Percentiles rank a stretch among this genome's conserved stretches.
These are phyloP conservation scores for Populus pruinosa DNA, from an alignment of 345 rosid species.

Conservation along the genomic window DNA sequence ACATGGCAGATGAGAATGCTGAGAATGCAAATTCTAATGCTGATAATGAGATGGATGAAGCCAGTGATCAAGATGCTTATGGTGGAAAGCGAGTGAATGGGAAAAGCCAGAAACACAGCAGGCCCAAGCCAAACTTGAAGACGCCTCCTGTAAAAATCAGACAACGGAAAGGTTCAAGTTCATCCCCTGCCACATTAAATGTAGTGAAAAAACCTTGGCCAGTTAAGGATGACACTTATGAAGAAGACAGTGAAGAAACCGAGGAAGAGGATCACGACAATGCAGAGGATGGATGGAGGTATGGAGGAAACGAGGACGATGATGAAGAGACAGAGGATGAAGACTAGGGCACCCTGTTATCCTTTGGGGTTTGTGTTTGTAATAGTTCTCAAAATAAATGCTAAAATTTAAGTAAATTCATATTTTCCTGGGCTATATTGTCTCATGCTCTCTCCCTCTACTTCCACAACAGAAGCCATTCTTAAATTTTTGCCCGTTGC, in stretches of 20 bases:
- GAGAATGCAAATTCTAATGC: slow-evolving; percentile 49
- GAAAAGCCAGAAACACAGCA: slow-evolving; percentile 57
- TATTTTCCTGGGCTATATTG: background rate
- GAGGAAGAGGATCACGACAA: slow-evolving; percentile 79
- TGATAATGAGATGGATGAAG: slow-evolving; percentile 75
- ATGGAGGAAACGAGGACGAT: slow-evolving; percentile 65
- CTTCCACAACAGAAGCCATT: background rate
- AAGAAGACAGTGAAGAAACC: slow-evolving; percentile 86
- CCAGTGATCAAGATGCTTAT: slow-evolving; percentile 74
- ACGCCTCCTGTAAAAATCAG: slow-evolving; percentile 57
- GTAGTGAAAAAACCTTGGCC: slow-evolving; percentile 61
- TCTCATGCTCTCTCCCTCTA: background rate
- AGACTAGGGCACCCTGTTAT: slow-evolving; percentile 33
- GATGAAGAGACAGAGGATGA: slow-evolving; percentile 95
- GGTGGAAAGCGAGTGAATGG: slow-evolving; percentile 56
- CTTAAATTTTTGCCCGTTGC: background rate
- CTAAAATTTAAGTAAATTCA: background rate
- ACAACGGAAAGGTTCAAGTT: slow-evolving; percentile 56
- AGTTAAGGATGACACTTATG: slow-evolving; percentile 49
- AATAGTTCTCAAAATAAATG: background rate
- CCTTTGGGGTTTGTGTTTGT: background rate
- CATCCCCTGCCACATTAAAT: slow-evolving; percentile 46
- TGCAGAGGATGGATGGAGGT: slow-evolving; percentile 81
- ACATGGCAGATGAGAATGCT: slow-evolving; percentile 58
- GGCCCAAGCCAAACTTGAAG: slow-evolving; percentile 60